Evolutionary conservation across 495 filamentous ascomycete genomes (phyloP).

Genomic region (Annulohypoxylon stygium): DNA sequence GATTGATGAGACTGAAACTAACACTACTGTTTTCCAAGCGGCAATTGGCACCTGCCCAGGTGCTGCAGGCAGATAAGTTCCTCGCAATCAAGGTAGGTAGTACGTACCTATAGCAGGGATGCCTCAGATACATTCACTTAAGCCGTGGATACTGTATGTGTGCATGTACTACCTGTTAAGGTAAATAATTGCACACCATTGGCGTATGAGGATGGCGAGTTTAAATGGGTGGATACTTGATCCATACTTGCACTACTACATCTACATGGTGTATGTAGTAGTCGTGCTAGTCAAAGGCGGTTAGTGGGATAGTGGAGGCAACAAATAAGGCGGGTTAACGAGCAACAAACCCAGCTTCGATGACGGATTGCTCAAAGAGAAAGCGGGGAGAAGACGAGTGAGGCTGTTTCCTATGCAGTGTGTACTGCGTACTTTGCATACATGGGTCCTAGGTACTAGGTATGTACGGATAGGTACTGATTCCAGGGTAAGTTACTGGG

Average conservation of each 20-base stretch:
- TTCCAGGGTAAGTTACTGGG: not conserved
- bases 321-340: slow-evolving; percentile 27
- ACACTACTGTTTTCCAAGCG: slow-evolving; percentile 34
- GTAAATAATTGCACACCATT: slow-evolving; percentile 24
- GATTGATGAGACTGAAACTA: slow-evolving; percentile 4
- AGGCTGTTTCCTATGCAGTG: slow-evolving; percentile 32
- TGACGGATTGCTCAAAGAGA: slow-evolving; percentile 16
- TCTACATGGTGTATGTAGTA: not conserved
- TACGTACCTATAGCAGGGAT: slow-evolving; percentile 1
- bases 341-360: slow-evolving; percentile 12
- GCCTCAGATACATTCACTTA: not conserved
- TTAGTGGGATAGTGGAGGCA: slow-evolving; percentile 7
- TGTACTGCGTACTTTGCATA: not conserved
- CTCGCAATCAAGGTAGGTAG: slow-evolving; percentile 32
- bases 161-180: not conserved
- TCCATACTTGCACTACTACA: not conserved
- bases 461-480: not conserved
- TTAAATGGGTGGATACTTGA: slow-evolving; percentile 21
- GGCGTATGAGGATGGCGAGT: slow-evolving; percentile 24
- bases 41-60: slow-evolving; percentile 29
- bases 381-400: slow-evolving; percentile 22
- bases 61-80: slow-evolving; percentile 43
- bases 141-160: not conserved
- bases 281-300: slow-evolving; percentile 1
- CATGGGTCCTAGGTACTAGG: no score